phyloP scores from a whole-genome alignment of 2,329 filamentous ascomycete genomes.

The Claviceps fusiformis region DNA sequence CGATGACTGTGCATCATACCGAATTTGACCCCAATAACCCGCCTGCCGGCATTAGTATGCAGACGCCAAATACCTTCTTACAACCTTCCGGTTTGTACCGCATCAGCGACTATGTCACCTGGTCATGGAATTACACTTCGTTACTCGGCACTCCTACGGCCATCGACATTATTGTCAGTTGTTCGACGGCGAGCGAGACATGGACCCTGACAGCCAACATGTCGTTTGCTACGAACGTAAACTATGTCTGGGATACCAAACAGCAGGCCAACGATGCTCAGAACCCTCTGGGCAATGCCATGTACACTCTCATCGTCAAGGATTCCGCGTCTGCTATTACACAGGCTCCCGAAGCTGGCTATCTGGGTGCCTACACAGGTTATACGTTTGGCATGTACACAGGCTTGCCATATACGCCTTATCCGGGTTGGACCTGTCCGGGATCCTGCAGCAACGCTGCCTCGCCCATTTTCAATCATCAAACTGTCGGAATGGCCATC shows the following conservation, averaged over 20 bases:
- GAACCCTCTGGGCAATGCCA: slow-evolving; percentile 34
- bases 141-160: slow-evolving; percentile 44
- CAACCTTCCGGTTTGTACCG: slow-evolving; percentile 40
- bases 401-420: slow-evolving; percentile 34
- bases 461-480: slow-evolving; percentile 29
- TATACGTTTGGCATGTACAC: slow-evolving; percentile 48
- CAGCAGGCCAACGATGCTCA: slow-evolving; percentile 31
- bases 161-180: slow-evolving; percentile 45
- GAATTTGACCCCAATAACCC: slow-evolving; percentile 32
- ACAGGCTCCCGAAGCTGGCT: slow-evolving; percentile 40
- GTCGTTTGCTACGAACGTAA: slow-evolving; percentile 37
- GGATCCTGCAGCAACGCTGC: slow-evolving; percentile 47
- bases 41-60: slow-evolving; percentile 38
- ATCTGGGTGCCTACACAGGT: slow-evolving; percentile 33
- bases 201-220: slow-evolving; percentile 53
- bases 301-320: slow-evolving; percentile 50
- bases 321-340: slow-evolving; percentile 40
- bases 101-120: slow-evolving; percentile 46
- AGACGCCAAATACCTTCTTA: slow-evolving; percentile 32
- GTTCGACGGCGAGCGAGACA: slow-evolving; percentile 34
- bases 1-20: slow-evolving; percentile 20
- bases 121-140: slow-evolving; percentile 53
- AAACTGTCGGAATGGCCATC: slow-evolving; percentile 35
- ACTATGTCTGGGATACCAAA: slow-evolving; percentile 46
- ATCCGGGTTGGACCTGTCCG: slow-evolving; percentile 39